A percentile compares a stretch with the other conserved stretches of the same genome.
Conservation (phyloP, 208 protist genomes). For the Trypanosoma congolense region DNA sequence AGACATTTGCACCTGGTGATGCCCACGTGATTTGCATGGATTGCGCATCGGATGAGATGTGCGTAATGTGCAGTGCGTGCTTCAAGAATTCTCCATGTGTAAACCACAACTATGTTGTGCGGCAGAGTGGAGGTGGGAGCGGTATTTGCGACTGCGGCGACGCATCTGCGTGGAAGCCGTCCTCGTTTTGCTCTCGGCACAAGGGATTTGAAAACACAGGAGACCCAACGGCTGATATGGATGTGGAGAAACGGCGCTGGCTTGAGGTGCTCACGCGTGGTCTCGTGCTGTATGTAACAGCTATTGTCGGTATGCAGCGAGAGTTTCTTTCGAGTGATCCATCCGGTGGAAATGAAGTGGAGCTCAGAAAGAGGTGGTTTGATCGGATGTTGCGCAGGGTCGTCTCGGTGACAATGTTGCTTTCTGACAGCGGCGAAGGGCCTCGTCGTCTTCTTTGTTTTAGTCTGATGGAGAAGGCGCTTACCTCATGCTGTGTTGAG, state of each 20-base stretch:
- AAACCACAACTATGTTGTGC: constrained; percentile 71
- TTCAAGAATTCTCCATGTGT: constrained; percentile 80
- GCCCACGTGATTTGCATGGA: constrained; percentile 83
- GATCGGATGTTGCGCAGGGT: constrained; percentile 19
- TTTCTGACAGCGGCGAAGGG: constrained; percentile 2
- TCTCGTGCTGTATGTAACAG: constrained; percentile 33
- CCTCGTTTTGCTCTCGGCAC: constrained; percentile 63
- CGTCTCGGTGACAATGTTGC: neutral
- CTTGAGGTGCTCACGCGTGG: constrained; percentile 35
- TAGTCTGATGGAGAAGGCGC: constrained; percentile 7
- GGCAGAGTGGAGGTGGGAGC: constrained; percentile 38
- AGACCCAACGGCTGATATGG: constrained; percentile 24
- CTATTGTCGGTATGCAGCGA: constrained; percentile 29
- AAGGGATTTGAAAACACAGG: constrained; percentile 27
- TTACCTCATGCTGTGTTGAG: neutral
- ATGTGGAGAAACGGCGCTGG: constrained; percentile 34
- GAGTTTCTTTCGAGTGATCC: neutral
- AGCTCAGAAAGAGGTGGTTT: constrained; percentile 1
- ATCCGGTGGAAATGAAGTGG: neutral
- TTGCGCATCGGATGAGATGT: constrained; percentile 80
- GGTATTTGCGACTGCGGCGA: constrained; percentile 94
- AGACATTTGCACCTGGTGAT: constrained; percentile 35
- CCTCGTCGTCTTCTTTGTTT: constrained; percentile 15
- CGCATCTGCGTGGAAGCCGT: constrained; percentile 64
- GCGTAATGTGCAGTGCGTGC: constrained; percentile 90